These are phyloP conservation scores for Agaricus blazei DNA, from an alignment of 768 basidiomycete species.

Conservation along the genomic window DNA sequence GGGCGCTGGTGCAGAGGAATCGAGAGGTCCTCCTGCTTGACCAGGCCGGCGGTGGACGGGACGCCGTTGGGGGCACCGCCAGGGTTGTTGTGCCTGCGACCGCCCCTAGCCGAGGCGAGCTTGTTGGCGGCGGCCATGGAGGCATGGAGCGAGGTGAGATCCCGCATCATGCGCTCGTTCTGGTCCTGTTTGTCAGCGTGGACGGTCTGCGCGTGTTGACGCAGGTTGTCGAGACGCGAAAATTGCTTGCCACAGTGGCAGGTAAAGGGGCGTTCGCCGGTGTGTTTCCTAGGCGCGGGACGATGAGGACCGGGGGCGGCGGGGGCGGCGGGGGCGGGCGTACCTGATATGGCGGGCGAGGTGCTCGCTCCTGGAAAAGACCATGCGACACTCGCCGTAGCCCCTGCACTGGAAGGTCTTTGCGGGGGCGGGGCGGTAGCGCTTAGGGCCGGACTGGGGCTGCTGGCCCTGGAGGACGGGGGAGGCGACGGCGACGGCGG, in stretches of 20 bases:
- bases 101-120: conserved; percentile 17
- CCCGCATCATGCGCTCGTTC: conserved; percentile 91
- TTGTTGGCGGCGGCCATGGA: conserved; percentile 64
- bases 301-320: neutral
- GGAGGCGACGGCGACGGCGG: conserved; percentile 7
- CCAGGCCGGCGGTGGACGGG: conserved; percentile 16
- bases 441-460: conserved; percentile 34
- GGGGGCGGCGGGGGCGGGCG: conserved; percentile 19
- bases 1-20: conserved; percentile 46
- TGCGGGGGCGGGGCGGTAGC: conserved; percentile 79
- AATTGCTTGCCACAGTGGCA: conserved; percentile 97
- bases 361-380: conserved; percentile 94
- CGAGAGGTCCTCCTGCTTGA: conserved; percentile 37
- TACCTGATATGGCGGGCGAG: conserved; percentile 93
- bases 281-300: conserved; percentile 73
- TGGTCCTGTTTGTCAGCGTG: conserved; percentile 90
- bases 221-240: conserved; percentile 92
- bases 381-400: conserved; percentile 94
- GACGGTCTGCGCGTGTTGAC: conserved; percentile 96
- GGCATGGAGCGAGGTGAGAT: conserved; percentile 79
- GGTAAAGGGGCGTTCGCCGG: conserved; percentile 92
- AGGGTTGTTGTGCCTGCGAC: conserved; percentile 15
- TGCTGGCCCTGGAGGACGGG: conserved; percentile 10
- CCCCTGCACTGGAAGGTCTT: conserved; percentile 96
- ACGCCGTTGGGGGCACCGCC: conserved; percentile 10